Evolutionary conservation across 2,329 filamentous ascomycete species (phyloP).

Genomic region (Epichloe coenophiala): DNA sequence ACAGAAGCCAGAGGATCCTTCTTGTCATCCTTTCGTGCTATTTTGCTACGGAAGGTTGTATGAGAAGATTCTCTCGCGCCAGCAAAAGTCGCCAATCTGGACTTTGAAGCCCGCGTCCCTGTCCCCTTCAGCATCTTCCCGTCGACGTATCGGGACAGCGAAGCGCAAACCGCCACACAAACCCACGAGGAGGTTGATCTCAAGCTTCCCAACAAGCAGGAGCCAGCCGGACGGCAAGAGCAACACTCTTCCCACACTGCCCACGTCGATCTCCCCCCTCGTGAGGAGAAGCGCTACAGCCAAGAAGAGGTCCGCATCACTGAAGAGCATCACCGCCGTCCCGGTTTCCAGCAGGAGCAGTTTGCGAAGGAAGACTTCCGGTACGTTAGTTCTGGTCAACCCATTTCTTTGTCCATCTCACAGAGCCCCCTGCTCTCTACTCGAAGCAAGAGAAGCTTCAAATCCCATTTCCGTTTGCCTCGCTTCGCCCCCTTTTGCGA

Average conservation of each 20-base stretch:
- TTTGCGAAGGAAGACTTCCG: conserved; percentile 36
- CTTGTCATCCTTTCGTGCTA: conserved; percentile 54
- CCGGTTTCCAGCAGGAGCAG: conserved; percentile 46
- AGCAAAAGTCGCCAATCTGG: conserved; percentile 87
- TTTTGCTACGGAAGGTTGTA: conserved; percentile 42
- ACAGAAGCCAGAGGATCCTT: conserved; percentile 53
- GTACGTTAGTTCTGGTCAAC: conserved; percentile 26
- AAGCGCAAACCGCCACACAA: conserved; percentile 35
- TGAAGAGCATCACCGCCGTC: conserved; percentile 63
- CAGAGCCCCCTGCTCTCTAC: neutral
- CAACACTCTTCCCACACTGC: conserved; percentile 63
- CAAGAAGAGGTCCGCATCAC: conserved; percentile 78
- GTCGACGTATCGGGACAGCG: conserved; percentile 72
- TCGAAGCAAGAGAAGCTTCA: neutral
- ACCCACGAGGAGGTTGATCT: conserved; percentile 84
- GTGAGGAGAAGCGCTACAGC: conserved; percentile 39
- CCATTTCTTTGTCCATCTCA: conserved; percentile 4
- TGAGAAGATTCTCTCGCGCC: conserved; percentile 54
- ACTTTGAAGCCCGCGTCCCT: conserved; percentile 99
- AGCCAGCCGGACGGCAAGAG: conserved; percentile 97
- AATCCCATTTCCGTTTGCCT: neutral
- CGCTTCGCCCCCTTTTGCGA: neutral
- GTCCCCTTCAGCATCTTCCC: conserved; percentile 99
- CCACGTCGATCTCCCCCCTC: conserved; percentile 49
- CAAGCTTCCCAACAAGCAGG: conserved; percentile 47